phyloP scores from a whole-genome alignment of 768 basidiomycete species.

The Rickenella mellea region DNA sequence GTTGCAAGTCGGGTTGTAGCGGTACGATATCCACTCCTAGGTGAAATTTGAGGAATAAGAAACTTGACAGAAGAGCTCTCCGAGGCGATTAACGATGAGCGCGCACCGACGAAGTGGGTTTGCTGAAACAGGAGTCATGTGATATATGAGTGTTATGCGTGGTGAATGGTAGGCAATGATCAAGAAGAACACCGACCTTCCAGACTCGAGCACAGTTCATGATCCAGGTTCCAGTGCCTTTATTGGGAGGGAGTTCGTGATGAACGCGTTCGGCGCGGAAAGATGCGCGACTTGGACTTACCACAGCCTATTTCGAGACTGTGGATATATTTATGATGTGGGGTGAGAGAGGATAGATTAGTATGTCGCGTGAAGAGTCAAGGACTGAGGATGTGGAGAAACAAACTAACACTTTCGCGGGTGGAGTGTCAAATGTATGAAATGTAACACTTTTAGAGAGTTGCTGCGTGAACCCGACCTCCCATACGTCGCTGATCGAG shows the following conservation, averaged over 20 bases:
- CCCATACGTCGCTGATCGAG: constrained; percentile 54
- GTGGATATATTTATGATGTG: constrained; percentile 1
- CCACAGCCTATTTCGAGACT: constrained; percentile 71
- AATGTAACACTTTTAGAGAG: constrained; percentile 51
- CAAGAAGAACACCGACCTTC: constrained; percentile 31
- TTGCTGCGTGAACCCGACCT: constrained; percentile 44
- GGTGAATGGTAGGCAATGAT: constrained; percentile 1
- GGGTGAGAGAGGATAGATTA: constrained; percentile 3
- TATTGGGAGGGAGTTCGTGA: constrained; percentile 1
- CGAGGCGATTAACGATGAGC: no score
- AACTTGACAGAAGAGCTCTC: no score
- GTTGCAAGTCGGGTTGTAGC: constrained; percentile 58
- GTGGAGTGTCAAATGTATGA: constrained; percentile 53
- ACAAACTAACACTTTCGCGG: constrained; percentile 48
- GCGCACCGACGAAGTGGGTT: constrained; percentile 54
- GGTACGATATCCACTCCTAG: constrained; percentile 64
- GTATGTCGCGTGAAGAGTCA: constrained; percentile 3
- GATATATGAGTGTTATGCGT: neutral
- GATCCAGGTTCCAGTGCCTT: constrained; percentile 71
- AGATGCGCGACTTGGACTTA: constrained; percentile 20
- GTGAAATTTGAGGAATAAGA: neutral
- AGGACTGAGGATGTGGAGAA: constrained; percentile 1
- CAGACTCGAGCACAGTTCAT: constrained; percentile 53
- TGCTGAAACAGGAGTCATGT: constrained; percentile 24
- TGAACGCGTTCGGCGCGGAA: neutral